A percentile compares a stretch with the other conserved stretches of the same genome.
Conservation (phyloP, 2,329 filamentous ascomycete genomes). For the Alternaria sp. region DNA sequence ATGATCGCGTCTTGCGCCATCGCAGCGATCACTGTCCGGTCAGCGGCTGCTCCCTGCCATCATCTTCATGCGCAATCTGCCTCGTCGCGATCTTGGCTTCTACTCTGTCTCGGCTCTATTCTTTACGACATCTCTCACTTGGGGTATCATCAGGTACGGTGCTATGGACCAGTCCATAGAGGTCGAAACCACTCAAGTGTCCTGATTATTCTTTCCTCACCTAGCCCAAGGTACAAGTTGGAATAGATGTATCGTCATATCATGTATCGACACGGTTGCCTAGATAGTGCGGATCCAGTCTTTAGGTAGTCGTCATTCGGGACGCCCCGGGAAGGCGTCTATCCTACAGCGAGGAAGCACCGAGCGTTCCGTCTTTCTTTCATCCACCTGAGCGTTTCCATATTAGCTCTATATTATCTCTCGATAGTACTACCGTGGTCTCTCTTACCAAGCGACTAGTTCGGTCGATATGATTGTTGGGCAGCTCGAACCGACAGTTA, state of each 20-base stretch:
- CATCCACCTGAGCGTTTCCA: neutral
- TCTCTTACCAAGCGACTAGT: neutral
- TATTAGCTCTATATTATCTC: neutral
- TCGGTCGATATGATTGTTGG: neutral
- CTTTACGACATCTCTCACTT: neutral
- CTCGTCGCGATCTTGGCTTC: constrained; percentile 1
- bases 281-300: neutral
- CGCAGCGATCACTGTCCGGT: constrained; percentile 3
- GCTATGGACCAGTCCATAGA: neutral
- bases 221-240: neutral
- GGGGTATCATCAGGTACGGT: neutral
- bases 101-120: constrained; percentile 14
- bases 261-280: neutral
- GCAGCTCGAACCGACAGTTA: neutral
- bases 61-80: neutral
- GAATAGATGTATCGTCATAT: neutral
- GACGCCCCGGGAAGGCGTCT: neutral
- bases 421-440: neutral
- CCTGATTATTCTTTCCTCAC: neutral
- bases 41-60: constrained; percentile 3
- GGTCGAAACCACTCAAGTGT: neutral
- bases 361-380: neutral
- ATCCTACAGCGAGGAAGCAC: neutral
- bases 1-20: constrained; percentile 14
- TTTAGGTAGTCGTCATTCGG: neutral